phyloP scores from a whole-genome alignment of 768 basidiomycete genomes.

The Boletus coccyginus region DNA sequence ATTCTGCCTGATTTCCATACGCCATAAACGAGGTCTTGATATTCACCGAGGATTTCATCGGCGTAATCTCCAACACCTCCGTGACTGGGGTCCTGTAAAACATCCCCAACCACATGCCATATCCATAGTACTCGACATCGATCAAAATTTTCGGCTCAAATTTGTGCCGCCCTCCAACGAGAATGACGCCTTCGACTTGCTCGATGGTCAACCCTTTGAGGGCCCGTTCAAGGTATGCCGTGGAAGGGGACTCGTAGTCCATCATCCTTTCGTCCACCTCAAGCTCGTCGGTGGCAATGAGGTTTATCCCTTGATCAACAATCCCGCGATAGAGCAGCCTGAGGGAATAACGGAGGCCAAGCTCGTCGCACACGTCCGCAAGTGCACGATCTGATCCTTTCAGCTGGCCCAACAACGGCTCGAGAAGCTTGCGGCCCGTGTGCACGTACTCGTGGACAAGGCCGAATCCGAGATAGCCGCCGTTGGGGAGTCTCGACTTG shows the following conservation, averaged over 20 bases:
- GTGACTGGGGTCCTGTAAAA: conserved; percentile 2
- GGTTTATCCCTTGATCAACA: fast-evolving
- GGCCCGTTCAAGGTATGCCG: neutral
- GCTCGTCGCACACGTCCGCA: conserved; percentile 2
- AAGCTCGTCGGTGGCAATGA: neutral
- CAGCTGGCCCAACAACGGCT: conserved; percentile 2
- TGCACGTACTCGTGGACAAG: conserved; percentile 15
- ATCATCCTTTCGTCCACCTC: neutral
- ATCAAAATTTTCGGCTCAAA: neutral
- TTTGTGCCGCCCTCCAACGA: neutral
- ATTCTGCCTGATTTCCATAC: conserved; percentile 2
- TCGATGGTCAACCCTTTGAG: neutral
- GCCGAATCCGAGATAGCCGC: conserved; percentile 15
- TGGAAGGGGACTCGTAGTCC: neutral
- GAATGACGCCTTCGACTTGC: neutral
- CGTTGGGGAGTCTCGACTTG: neutral
- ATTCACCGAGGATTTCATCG: conserved; percentile 7
- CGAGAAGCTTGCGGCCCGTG: neutral
- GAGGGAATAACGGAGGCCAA: conserved; percentile 3
- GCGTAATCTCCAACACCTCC: conserved; percentile 10
- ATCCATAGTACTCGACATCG: neutral
- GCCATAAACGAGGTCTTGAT: neutral
- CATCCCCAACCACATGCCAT: neutral
- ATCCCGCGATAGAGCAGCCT: neutral
- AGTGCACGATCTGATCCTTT: conserved; percentile 12